Conservation (phyloP, 768 basidiomycete genomes). For the Tubosaeta sp. region DNA sequence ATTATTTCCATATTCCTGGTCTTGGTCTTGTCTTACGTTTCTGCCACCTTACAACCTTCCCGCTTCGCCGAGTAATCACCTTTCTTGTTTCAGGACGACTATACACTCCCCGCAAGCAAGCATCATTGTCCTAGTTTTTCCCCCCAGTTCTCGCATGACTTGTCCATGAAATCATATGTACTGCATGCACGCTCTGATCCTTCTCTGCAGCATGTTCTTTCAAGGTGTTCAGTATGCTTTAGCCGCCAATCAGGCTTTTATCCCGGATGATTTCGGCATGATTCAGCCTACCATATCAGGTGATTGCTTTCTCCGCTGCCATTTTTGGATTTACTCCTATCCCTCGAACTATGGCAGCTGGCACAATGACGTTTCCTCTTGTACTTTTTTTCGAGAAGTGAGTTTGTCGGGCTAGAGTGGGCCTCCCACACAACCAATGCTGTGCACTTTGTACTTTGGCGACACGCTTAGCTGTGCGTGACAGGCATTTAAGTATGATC, state of each 20-base stretch:
- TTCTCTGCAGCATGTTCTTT: slow-evolving; percentile 7
- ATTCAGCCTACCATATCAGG: slow-evolving; percentile 27
- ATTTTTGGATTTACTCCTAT: slow-evolving; percentile 19
- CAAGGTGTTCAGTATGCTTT: slow-evolving; percentile 16
- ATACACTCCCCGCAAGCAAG: slow-evolving; percentile 17
- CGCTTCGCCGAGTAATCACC: slow-evolving; percentile 21
- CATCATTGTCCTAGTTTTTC: slow-evolving; percentile 12
- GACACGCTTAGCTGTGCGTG: neutral
- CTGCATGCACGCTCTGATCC: slow-evolving; percentile 8
- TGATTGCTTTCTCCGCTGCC: slow-evolving; percentile 27
- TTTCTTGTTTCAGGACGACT: slow-evolving; percentile 24
- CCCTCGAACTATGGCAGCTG: neutral
- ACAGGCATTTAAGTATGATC: slow-evolving; percentile 15
- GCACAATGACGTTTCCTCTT: slow-evolving; percentile 15
- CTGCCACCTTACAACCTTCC: slow-evolving; percentile 28
- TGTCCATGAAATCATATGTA: neutral
- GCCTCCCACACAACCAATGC: neutral
- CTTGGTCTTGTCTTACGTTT: slow-evolving; percentile 26
- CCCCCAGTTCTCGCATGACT: neutral
- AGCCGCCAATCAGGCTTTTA: neutral
- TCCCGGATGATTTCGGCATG: neutral
- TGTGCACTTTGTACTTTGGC: slow-evolving; percentile 19
- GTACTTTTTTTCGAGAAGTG: slow-evolving; percentile 21
- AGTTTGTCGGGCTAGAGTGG: slow-evolving; percentile 17
- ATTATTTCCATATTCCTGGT: slow-evolving; percentile 24